These are phyloP conservation scores for Sordariomycetes sp. DNA, from an alignment of 2,329 filamentous ascomycete genomes.

Conservation along the genomic window DNA sequence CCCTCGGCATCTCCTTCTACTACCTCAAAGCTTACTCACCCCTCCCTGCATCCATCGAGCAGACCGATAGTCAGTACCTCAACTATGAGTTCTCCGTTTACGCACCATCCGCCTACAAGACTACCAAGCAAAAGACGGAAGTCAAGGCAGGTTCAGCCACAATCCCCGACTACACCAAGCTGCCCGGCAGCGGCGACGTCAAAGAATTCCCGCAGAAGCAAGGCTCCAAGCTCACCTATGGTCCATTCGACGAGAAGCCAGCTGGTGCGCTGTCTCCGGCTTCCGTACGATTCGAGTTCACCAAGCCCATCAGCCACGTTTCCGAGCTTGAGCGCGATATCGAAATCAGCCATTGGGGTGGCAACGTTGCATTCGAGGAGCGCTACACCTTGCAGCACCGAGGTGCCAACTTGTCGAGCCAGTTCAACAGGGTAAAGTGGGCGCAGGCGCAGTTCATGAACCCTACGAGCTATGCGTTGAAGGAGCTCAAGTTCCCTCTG, in stretches of 20 bases:
- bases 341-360: constrained; percentile 96
- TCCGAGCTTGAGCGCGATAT: constrained; percentile 78
- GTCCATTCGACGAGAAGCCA: constrained; percentile 75
- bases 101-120: constrained; percentile 72
- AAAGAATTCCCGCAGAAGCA: constrained; percentile 68
- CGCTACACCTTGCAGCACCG: constrained; percentile 82
- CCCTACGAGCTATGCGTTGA: constrained; percentile 68
- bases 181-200: constrained; percentile 50
- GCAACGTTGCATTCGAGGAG: constrained; percentile 92
- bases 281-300: constrained; percentile 87
- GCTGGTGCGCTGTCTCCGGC: constrained; percentile 66
- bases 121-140: constrained; percentile 93
- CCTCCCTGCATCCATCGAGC: constrained; percentile 73
- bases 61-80: constrained; percentile 81
- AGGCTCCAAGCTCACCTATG: constrained; percentile 81
- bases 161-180: constrained; percentile 76
- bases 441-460: constrained; percentile 66
- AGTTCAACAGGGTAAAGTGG: constrained; percentile 73
- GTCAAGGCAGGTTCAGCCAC: constrained; percentile 74
- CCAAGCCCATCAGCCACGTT: constrained; percentile 77
- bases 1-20: constrained; percentile 79
- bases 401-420: constrained; percentile 65
- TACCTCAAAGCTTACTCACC: constrained; percentile 70
- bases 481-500: constrained; percentile 73
- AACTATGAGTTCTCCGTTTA: constrained; percentile 81